Evolutionary conservation across 352 stramenopile species (phyloP).

Genomic region (Phytopythium montanum): DNA sequence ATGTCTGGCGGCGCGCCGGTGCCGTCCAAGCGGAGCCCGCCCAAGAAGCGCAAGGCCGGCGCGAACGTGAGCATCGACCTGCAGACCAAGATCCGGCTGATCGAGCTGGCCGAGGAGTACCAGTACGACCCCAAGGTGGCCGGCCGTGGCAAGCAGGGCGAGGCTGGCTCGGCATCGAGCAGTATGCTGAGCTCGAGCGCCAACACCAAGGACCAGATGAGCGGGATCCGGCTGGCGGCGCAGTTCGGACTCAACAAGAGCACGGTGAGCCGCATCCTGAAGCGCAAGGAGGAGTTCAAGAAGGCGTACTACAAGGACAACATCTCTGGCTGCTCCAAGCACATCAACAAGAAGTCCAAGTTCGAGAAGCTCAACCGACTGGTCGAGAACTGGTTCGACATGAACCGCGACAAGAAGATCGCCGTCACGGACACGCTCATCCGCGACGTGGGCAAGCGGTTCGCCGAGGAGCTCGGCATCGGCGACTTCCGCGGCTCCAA

Average conservation of each 20-base stretch:
- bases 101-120: constrained; percentile 79
- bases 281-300: constrained; percentile 86
- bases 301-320: constrained; percentile 87
- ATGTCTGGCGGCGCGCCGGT: background rate
- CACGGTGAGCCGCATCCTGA: constrained; percentile 81
- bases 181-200: background rate
- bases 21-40: constrained; percentile 9
- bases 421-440: constrained; percentile 70
- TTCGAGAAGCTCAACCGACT: constrained; percentile 81
- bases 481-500: constrained; percentile 77
- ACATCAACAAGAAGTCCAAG: constrained; percentile 88
- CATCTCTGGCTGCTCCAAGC: constrained; percentile 76
- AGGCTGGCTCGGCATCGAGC: background rate
- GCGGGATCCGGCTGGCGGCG: constrained; percentile 63
- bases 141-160: constrained; percentile 26
- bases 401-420: constrained; percentile 69
- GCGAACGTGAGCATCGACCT: constrained; percentile 73
- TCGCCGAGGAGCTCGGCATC: constrained; percentile 70
- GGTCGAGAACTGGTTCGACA: constrained; percentile 83
- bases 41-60: constrained; percentile 56
- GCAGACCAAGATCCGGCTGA: constrained; percentile 83
- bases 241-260: constrained; percentile 83
- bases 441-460: constrained; percentile 67
- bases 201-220: constrained; percentile 49
- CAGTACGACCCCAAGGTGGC: constrained; percentile 71